Evolutionary conservation across 2,329 filamentous ascomycete species (phyloP).

Genomic region (Claviceps capensis): DNA sequence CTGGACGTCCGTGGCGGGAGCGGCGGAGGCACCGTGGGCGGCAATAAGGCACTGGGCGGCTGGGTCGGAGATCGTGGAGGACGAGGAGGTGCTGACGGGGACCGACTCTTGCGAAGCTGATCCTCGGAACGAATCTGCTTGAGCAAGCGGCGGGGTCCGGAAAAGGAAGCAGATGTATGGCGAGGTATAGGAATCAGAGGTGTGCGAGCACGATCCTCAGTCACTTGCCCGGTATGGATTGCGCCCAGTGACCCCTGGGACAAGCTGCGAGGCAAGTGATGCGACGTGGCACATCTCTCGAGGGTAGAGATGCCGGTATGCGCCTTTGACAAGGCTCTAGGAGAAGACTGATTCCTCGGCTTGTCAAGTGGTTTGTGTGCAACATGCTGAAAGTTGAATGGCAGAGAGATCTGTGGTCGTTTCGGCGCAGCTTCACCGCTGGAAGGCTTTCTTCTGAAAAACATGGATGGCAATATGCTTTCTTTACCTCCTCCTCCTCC

Average conservation of each 20-base stretch:
- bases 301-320: not conserved
- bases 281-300: not conserved
- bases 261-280: not conserved
- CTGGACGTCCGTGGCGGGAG: slow-evolving; percentile 43
- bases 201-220: slow-evolving; percentile 5
- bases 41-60: slow-evolving; percentile 16
- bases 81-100: slow-evolving; percentile 28
- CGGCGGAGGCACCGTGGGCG: slow-evolving; percentile 21
- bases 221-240: not conserved
- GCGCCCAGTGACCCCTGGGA: slow-evolving; percentile 21
- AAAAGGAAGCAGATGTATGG: slow-evolving; percentile 9
- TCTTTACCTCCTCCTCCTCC: slow-evolving; percentile 21
- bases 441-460: slow-evolving; percentile 32
- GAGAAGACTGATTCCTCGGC: slow-evolving; percentile 20
- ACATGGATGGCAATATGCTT: slow-evolving; percentile 34
- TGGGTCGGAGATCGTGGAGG: slow-evolving; percentile 31
- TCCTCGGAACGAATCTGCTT: slow-evolving; percentile 36
- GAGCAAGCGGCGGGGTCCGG: slow-evolving; percentile 21
- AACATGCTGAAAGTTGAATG: slow-evolving; percentile 55
- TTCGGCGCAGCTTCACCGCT: slow-evolving; percentile 22
- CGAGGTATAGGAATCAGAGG: slow-evolving; percentile 8
- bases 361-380: slow-evolving; percentile 42
- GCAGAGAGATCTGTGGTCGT: slow-evolving; percentile 43
- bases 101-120: slow-evolving; percentile 32
- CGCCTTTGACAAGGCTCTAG: not conserved